These are phyloP conservation scores for Closterium sp. DNA, from an alignment of 139 green algal genomes.

Conservation along the genomic window DNA sequence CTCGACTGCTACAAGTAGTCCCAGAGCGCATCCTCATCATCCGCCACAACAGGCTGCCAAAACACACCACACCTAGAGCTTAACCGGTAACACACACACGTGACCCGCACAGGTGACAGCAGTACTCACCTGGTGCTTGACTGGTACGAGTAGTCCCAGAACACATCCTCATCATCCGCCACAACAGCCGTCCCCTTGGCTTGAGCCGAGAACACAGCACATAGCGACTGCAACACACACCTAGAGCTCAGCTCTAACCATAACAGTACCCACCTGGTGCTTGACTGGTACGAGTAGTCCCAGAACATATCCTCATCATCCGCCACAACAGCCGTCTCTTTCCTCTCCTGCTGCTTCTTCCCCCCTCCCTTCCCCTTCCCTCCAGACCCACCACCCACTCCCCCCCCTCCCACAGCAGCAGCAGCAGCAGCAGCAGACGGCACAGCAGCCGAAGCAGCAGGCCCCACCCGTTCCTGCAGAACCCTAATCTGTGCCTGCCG, in stretches of 20 bases:
- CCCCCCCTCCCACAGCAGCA: neutral
- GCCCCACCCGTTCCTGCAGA: neutral
- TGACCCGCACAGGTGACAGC: no score
- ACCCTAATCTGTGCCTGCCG: neutral
- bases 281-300: slow-evolving; percentile 35
- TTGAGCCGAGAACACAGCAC: no score
- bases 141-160: neutral
- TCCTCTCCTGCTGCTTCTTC: neutral
- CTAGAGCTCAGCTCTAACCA: no score
- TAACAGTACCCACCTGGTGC: no score
- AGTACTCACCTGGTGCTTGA: neutral
- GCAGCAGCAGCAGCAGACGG: neutral
- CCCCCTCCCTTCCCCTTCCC: neutral
- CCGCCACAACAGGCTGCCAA: no score
- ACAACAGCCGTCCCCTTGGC: neutral
- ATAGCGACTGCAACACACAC: no score
- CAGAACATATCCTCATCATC: slow-evolving; percentile 52
- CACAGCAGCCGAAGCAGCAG: neutral
- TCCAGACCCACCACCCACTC: neutral
- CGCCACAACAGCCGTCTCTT: neutral
- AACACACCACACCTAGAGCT: no score
- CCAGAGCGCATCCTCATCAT: no score
- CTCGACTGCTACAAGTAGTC: no score
- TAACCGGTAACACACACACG: no score
- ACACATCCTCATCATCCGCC: neutral